phyloP scores from a whole-genome alignment of 768 basidiomycete genomes.

The Wakefieldia striispora region DNA sequence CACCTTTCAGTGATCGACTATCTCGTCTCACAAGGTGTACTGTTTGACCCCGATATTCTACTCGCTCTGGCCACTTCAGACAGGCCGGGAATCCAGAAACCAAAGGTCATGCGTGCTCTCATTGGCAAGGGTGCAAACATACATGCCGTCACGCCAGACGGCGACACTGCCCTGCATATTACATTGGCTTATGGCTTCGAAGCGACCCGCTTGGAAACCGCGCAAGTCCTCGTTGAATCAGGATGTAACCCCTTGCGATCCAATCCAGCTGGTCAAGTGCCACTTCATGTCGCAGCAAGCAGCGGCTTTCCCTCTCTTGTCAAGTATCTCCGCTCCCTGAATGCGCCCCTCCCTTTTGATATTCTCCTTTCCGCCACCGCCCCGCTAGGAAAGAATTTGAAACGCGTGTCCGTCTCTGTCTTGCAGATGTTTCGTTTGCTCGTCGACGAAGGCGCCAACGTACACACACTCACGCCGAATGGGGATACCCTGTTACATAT shows the following conservation, averaged over 20 bases:
- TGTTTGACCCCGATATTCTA: neutral
- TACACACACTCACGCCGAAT: neutral
- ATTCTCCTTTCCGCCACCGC: neutral
- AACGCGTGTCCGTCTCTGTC: no score
- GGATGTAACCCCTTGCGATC: neutral
- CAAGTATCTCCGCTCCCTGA: neutral
- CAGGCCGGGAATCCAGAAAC: neutral
- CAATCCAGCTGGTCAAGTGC: neutral
- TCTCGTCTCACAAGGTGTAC: neutral
- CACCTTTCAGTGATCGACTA: neutral
- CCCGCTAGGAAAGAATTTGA: no score
- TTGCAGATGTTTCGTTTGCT: no score
- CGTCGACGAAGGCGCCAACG: neutral
- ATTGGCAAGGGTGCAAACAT: neutral
- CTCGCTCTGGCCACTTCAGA: neutral
- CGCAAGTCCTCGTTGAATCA: neutral
- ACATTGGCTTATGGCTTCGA: neutral
- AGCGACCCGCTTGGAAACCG: neutral
- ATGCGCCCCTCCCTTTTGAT: neutral
- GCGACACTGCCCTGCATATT: slow-evolving; percentile 1
- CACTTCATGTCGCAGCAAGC: slow-evolving; percentile 1
- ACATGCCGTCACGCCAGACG: neutral
- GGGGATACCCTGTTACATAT: slow-evolving; percentile 5
- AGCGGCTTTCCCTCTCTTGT: neutral
- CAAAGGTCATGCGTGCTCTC: neutral